phyloP scores from a whole-genome alignment of 2,329 filamentous ascomycete genomes.

The Hymenoscyphus albidus region DNA sequence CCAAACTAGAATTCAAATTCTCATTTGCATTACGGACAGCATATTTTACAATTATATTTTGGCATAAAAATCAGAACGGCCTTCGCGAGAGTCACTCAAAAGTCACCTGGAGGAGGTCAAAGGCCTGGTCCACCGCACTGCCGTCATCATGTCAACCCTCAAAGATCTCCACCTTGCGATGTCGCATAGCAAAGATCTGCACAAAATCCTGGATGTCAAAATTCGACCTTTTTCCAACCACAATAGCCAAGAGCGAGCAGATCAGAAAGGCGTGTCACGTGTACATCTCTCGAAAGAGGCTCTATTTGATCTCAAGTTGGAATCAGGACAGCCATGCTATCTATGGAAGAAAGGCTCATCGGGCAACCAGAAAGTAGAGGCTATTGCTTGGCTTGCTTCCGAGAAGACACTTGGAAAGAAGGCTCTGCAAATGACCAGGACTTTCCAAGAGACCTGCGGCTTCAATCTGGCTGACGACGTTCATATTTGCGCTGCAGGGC shows the following conservation, averaged over 20 bases:
- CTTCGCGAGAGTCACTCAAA: background rate
- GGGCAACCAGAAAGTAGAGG: constrained; percentile 34
- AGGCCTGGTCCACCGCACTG: background rate
- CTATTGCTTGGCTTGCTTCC: constrained; percentile 59
- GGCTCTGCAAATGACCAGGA: constrained; percentile 68
- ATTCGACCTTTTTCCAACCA: constrained; percentile 30
- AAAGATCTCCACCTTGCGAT: background rate
- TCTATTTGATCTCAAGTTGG: constrained; percentile 51
- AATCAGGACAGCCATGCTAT: constrained; percentile 56
- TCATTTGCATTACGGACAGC: too few relatives aligned
- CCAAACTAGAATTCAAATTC: background rate
- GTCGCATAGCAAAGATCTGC: constrained; percentile 14
- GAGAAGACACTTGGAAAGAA: constrained; percentile 60
- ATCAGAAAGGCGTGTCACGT: constrained; percentile 35
- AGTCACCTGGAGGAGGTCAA: background rate
- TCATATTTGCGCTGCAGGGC: constrained; percentile 50
- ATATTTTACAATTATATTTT: too few relatives aligned
- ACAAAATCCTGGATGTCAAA: constrained; percentile 35
- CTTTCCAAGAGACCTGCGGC: constrained; percentile 67
- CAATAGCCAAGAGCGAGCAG: constrained; percentile 29
- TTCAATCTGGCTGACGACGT: constrained; percentile 71
- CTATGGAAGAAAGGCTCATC: constrained; percentile 40
- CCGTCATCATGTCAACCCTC: constrained; percentile 22
- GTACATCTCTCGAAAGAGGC: constrained; percentile 38
- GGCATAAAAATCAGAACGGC: background rate